Conservation (phyloP, 2,329 filamentous ascomycete species). For the Bipolaris victoriae region DNA sequence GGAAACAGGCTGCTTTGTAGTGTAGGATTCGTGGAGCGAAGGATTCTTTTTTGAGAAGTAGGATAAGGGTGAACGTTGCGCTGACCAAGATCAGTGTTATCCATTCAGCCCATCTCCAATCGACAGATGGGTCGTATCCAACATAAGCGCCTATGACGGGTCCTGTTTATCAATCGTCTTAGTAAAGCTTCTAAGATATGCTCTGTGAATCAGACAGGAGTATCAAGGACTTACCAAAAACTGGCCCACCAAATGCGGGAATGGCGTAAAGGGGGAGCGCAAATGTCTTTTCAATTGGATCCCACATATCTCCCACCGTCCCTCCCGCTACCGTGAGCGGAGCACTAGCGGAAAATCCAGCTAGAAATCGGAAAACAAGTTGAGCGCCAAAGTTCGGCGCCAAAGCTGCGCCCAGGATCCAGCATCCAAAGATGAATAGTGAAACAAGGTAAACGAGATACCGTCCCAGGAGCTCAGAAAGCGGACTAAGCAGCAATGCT, state of each 20-base stretch:
- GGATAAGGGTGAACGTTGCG: conserved; percentile 12
- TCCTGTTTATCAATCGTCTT: conserved; percentile 37
- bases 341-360: conserved; percentile 55
- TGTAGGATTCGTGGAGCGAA: conserved; percentile 28
- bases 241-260: conserved; percentile 20
- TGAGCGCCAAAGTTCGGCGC: conserved; percentile 57
- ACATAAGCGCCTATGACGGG: conserved; percentile 52
- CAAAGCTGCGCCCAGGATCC: conserved; percentile 40
- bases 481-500: conserved; percentile 49
- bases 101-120: conserved; percentile 40
- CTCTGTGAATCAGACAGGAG: not conserved
- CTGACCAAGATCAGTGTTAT: conserved; percentile 32
- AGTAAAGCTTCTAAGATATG: not conserved
- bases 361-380: conserved; percentile 57
- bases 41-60: conserved; percentile 31
- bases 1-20: conserved; percentile 47
- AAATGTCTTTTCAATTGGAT: conserved; percentile 29
- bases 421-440: conserved; percentile 38
- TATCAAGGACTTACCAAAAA: conserved; percentile 17
- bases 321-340: conserved; percentile 31
- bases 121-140: conserved; percentile 20
- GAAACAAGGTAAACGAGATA: conserved; percentile 48
- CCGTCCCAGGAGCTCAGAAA: conserved; percentile 55
- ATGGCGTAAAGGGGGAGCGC: conserved; percentile 36
- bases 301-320: conserved; percentile 30